Base-by-base conservation (phyloP, 495 filamentous ascomycete genomes). In the Astrothelium subdiscretum region DNA sequence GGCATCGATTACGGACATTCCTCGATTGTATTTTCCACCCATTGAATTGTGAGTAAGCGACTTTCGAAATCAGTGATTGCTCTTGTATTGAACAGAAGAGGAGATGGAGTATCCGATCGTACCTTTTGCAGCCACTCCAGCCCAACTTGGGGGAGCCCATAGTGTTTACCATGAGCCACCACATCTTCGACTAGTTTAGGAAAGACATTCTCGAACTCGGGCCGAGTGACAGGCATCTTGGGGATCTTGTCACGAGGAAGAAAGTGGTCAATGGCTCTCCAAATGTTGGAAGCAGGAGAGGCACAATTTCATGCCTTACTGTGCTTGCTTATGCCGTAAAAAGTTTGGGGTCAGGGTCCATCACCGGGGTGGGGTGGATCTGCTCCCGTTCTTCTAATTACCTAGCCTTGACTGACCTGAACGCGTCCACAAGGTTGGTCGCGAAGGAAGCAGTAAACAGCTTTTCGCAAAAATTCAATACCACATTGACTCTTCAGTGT, bases 21-120 rank as follows among this genome's bases (percentile, higher is more conserved):
- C 94, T 67, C 94, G 90, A 79, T 97, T 98, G 79, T 90, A 92
- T 83, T 98, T 98, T 69, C 94, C 94, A 69, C 95, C 95, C 57
- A 92, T 77, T 18, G 88, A 82, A 74, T 98, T 98, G 80, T 85
- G 81, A 66, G 88, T 79, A 65, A 97, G 81, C 57, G 57, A 52
- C 64, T 60, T 66, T 66, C 66, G 61, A 60, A 44, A 27, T 35
- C 2, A 57, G 57, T 15, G 61, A 44, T 60, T 22, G 26, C 38
- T 22, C 26, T 12, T 13, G 27, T 32, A 32, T 11, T 18, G 2
- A 12, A 2, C 12, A 59, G 26, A 22, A 26, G 31, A 6, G 35
- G 24, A 24, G 22, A 22, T n/a, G 57, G 11, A 22, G 31, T 15
- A 3, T 15, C 11, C 22, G 11, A 13, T 64, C 79, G 64, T 73